A percentile compares a stretch with the other conserved stretches of the same genome.
phyloP scores from a whole-genome alignment of 2,329 filamentous ascomycete genomes.

The Diplodia scrobiculata region DNA sequence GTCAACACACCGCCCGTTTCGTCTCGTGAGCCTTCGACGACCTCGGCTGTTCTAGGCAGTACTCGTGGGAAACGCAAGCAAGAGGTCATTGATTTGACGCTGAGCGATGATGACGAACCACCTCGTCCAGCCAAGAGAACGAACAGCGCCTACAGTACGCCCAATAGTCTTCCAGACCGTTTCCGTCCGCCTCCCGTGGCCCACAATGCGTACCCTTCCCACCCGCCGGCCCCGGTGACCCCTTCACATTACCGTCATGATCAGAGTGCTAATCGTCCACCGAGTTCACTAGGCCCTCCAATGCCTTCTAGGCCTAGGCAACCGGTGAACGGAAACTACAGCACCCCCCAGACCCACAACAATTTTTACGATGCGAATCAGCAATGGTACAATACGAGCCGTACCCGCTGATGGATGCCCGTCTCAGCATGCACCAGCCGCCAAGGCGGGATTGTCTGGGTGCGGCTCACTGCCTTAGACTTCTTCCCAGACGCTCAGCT shows the following conservation, averaged over 20 bases:
- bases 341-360: constrained; percentile 8
- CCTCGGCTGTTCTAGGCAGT: constrained; percentile 40
- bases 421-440: background rate
- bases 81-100: constrained; percentile 54
- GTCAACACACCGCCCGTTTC: constrained; percentile 51
- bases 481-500: background rate
- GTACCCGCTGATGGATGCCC: background rate
- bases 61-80: constrained; percentile 49
- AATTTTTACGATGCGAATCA: background rate
- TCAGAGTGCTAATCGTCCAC: constrained; percentile 26
- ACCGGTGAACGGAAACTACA: constrained; percentile 24
- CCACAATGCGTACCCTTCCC: constrained; percentile 25
- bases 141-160: constrained; percentile 42
- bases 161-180: constrained; percentile 41
- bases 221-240: constrained; percentile 18
- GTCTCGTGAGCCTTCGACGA: constrained; percentile 47
- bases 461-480: background rate
- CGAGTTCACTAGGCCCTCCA: constrained; percentile 18
- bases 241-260: constrained; percentile 24
- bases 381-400: constrained; percentile 8
- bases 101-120: constrained; percentile 51
- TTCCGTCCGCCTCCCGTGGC: constrained; percentile 21
- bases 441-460: too few species aligned
- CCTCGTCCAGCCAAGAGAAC: constrained; percentile 28
- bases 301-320: constrained; percentile 23